phyloP scores from a whole-genome alignment of 352 stramenopile species.

The Pythium plurisporium region DNA sequence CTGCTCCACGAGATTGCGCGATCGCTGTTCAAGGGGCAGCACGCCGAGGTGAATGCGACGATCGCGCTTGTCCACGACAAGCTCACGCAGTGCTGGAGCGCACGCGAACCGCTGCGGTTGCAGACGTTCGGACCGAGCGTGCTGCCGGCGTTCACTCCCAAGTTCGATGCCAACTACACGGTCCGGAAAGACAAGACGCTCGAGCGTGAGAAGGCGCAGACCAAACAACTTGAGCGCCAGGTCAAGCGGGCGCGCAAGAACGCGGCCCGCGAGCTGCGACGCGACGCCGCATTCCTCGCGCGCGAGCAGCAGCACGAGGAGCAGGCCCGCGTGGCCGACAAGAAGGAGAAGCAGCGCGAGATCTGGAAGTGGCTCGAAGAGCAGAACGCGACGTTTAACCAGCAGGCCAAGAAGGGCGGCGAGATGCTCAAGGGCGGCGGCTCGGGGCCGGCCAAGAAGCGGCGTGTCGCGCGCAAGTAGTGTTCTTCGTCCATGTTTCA shows the following conservation, averaged over 20 bases:
- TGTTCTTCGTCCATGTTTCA: not conserved
- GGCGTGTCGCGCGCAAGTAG: slow-evolving; percentile 46
- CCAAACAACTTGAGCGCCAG: slow-evolving; percentile 92
- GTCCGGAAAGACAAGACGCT: slow-evolving; percentile 88
- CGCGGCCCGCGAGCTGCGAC: slow-evolving; percentile 91
- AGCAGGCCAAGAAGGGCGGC: slow-evolving; percentile 94
- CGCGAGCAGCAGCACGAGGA: slow-evolving; percentile 91
- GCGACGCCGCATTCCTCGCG: slow-evolving; percentile 93
- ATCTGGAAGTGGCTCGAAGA: slow-evolving; percentile 95
- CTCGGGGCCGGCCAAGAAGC: slow-evolving; percentile 54
- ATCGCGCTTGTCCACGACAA: slow-evolving; percentile 46
- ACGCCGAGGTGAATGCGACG: slow-evolving; percentile 35
- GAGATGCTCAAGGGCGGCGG: slow-evolving; percentile 94
- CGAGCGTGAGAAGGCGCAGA: slow-evolving; percentile 76
- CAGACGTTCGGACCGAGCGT: slow-evolving; percentile 67
- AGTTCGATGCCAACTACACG: slow-evolving; percentile 91
- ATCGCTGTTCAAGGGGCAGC: slow-evolving; percentile 23
- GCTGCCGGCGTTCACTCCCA: slow-evolving; percentile 82
- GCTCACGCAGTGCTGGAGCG: slow-evolving; percentile 42
- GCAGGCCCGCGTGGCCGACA: slow-evolving; percentile 57
- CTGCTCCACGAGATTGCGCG: slow-evolving; percentile 61
- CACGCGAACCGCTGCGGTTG: slow-evolving; percentile 59
- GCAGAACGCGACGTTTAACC: slow-evolving; percentile 97
- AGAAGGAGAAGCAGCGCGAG: slow-evolving; percentile 91
- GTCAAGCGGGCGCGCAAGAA: slow-evolving; percentile 97